Evolutionary conservation across 176 grass and related monocot genomes (phyloP), one percentile per base, ranked within the genome.

Genomic region (Aechmea fasciata): DNA sequence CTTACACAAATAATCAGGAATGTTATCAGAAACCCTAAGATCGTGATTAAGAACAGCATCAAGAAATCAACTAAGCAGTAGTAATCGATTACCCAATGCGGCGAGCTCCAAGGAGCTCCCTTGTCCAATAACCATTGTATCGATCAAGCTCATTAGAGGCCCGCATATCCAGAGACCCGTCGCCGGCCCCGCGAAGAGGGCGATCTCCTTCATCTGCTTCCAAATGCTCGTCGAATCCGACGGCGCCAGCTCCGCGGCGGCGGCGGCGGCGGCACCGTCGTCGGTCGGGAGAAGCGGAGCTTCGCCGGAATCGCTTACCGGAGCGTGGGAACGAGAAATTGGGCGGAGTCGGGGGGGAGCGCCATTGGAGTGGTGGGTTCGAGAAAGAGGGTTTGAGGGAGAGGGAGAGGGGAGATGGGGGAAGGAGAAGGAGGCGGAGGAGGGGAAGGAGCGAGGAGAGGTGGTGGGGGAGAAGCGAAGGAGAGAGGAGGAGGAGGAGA

Each of bases 101-200:
- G 93, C 93, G 72, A 90, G 86, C 84, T 92, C 88, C 48, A 92
- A 47, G 25, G 89, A 80, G 70, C 86, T 90, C 10, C 83, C 83
- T 75, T 92, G 93, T 48, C 86, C 93, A 72, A 97, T 85, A 57
- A 97, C 93, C 86, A 97, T 87, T 73, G 94, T 97, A 65, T 97
- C 94, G 76, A 97, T 97, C 81, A 97, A 84, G 86, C 89, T 97
- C 89, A 97, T 92, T 41, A 97, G 82, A 10, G 84, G 94, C 11
- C 77, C 74, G 65, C 84, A 92, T 72, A 92, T 87, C 89, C 93
- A 97, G 57, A 97, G 86, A 11, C 89, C 89, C 18, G 87, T 72
- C 15, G 93, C 89, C 0, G 81, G 93, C 2, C 89, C 86, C 2
- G 93, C 86, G 59, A 97, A 97, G 69, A 87, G 72, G 10, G 54